These are phyloP conservation scores for Starmerella ratchasimensis DNA, from an alignment of 805 yeast genomes.

Conservation along the genomic window DNA sequence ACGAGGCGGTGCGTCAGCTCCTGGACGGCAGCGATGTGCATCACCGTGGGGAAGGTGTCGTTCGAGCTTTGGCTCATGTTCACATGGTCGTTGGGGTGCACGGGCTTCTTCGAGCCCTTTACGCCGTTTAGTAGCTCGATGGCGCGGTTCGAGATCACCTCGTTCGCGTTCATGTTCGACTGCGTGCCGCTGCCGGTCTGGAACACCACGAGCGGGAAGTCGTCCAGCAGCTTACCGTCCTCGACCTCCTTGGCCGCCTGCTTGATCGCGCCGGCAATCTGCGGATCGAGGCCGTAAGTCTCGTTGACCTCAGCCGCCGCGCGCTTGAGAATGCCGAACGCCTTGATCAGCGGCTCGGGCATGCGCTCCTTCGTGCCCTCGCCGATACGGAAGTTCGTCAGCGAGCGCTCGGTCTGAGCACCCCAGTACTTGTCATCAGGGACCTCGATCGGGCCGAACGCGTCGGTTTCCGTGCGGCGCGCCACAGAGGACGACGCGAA, in stretches of 20 bases:
- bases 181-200: conserved; percentile 99
- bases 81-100: conserved; percentile 97
- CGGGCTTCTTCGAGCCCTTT: conserved; percentile 83
- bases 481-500: conserved; percentile 16
- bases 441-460: conserved; percentile 93
- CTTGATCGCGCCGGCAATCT: conserved; percentile 70
- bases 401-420: conserved; percentile 87
- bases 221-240: conserved; percentile 80
- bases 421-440: conserved; percentile 87
- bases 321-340: conserved; percentile 88
- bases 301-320: conserved; percentile 88
- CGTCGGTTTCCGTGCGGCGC: conserved; percentile 75
- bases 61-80: conserved; percentile 98
- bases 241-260: conserved; percentile 91
- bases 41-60: conserved; percentile 98
- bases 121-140: conserved; percentile 89
- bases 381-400: conserved; percentile 89
- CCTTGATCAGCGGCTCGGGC: conserved; percentile 81
- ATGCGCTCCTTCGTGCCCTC: conserved; percentile 68
- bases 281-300: conserved; percentile 74
- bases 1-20: conserved; percentile 64
- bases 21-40: conserved; percentile 97
- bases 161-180: conserved; percentile 97
- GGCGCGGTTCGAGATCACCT: conserved; percentile 96
- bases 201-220: conserved; percentile 96